Evolutionary conservation across 2,329 filamentous ascomycete genomes (phyloP).

Genomic region (Neoarthrinium moseri): DNA sequence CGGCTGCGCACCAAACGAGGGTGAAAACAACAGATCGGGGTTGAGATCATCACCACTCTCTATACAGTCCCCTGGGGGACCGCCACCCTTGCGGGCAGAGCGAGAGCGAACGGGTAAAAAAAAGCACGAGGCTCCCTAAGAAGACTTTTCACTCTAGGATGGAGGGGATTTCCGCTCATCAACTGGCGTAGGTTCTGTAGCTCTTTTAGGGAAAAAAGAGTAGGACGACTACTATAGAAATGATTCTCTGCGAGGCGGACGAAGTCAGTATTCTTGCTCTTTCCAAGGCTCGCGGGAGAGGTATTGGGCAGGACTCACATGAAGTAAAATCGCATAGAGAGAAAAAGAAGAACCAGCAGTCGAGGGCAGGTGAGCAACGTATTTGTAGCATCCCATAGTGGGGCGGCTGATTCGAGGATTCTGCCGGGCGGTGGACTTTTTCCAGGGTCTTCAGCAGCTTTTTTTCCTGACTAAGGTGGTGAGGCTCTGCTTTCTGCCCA

Average conservation of each 20-base stretch:
- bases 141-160: conserved; percentile 80
- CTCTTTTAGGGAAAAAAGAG: conserved; percentile 91
- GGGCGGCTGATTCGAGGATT: conserved; percentile 1
- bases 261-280: conserved; percentile 16
- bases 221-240: conserved; percentile 94
- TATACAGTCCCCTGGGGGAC: conserved; percentile 60
- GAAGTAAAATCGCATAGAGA: conserved; percentile 56
- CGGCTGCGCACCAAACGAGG: conserved; percentile 71
- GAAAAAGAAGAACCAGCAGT: conserved; percentile 30
- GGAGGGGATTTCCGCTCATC: conserved; percentile 88
- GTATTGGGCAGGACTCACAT: conserved; percentile 12
- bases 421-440: background rate
- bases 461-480: too few species aligned
- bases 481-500: too few species aligned
- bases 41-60: conserved; percentile 95
- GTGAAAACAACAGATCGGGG: conserved; percentile 65
- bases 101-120: conserved; percentile 50
- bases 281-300: conserved; percentile 13
- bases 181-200: conserved; percentile 93
- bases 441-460: too few species aligned
- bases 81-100: conserved; percentile 62
- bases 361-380: background rate
- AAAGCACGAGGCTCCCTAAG: conserved; percentile 34
- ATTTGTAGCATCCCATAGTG: background rate
- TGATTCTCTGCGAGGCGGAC: conserved; percentile 66